These are phyloP conservation scores for Paramicrosporidium saccamoebae DNA, from an alignment of 371 early-diverging fungal species.

Conservation along the genomic window DNA sequence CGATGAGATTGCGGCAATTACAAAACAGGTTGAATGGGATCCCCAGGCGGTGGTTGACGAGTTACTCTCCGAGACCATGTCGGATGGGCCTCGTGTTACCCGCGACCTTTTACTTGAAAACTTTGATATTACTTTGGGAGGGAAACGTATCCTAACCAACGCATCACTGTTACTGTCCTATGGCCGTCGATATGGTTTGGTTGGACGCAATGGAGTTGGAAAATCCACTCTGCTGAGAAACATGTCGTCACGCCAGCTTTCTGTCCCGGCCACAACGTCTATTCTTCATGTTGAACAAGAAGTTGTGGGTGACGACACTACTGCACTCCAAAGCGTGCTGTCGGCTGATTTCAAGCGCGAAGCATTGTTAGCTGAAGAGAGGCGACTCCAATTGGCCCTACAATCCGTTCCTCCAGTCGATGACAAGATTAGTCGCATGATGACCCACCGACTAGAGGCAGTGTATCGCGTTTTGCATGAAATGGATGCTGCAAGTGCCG, in stretches of 20 bases:
- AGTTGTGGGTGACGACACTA: conserved; percentile 57
- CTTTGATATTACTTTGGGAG: conserved; percentile 81
- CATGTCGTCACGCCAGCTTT: conserved; percentile 58
- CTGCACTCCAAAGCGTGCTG: conserved; percentile 54
- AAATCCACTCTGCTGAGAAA: conserved; percentile 87
- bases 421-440: no score
- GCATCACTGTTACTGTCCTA: conserved; percentile 41
- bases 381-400: no score
- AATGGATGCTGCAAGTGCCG: conserved; percentile 85
- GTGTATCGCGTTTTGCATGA: conserved; percentile 50
- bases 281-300: conserved; percentile 93
- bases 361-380: conserved; percentile 51
- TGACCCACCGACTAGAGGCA: conserved; percentile 28
- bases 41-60: conserved; percentile 37
- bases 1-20: conserved; percentile 21
- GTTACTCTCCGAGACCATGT: conserved; percentile 44
- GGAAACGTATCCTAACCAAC: conserved; percentile 63
- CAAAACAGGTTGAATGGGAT: conserved; percentile 28
- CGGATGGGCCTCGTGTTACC: no score
- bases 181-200: conserved; percentile 80
- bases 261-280: conserved; percentile 48
- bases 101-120: conserved; percentile 81
- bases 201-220: conserved; percentile 95
- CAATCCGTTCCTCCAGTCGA: no score
- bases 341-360: conserved; percentile 82